A percentile compares a stretch with the other conserved stretches of the same genome.
Conservation (phyloP, 2,329 filamentous ascomycete genomes). For the Bipolaris cookei region DNA sequence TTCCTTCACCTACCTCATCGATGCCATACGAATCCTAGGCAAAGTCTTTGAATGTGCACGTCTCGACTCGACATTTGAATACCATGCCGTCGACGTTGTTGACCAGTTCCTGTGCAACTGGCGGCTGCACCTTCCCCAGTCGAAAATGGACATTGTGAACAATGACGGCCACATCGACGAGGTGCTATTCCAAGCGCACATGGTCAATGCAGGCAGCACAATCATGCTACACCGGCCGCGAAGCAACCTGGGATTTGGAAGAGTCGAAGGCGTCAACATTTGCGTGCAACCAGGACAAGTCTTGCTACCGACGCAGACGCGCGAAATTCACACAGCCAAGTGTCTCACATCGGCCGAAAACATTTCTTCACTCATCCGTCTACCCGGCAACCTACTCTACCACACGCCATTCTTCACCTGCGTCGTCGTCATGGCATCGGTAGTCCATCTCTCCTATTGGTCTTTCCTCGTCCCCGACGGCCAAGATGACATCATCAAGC, state of each 20-base stretch:
- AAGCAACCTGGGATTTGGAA: constrained; percentile 47
- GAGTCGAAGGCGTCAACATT: constrained; percentile 58
- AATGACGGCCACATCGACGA: constrained; percentile 76
- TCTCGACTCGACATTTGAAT: constrained; percentile 46
- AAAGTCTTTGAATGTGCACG: constrained; percentile 67
- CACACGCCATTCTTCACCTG: constrained; percentile 63
- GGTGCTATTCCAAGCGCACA: constrained; percentile 89
- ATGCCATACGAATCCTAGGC: constrained; percentile 78
- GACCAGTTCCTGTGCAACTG: constrained; percentile 73
- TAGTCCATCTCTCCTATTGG: constrained; percentile 70
- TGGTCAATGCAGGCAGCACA: constrained; percentile 63
- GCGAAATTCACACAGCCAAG: constrained; percentile 76
- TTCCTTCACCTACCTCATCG: constrained; percentile 83
- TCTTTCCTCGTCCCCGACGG: constrained; percentile 58
- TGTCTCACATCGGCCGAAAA: constrained; percentile 79
- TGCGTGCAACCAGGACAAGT: constrained; percentile 66
- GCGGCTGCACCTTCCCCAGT: constrained; percentile 76
- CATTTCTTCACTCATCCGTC: constrained; percentile 75
- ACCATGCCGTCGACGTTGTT: constrained; percentile 60
- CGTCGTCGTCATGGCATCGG: constrained; percentile 49
- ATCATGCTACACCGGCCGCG: constrained; percentile 55
- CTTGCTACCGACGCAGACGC: constrained; percentile 58
- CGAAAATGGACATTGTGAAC: constrained; percentile 72
- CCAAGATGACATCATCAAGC: constrained; percentile 71
- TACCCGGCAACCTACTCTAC: constrained; percentile 72